Evolutionary conservation across 2,329 filamentous ascomycete species (phyloP), one percentile per base, ranked within the genome.

Genomic region (Talaromyces amestolkiae): DNA sequence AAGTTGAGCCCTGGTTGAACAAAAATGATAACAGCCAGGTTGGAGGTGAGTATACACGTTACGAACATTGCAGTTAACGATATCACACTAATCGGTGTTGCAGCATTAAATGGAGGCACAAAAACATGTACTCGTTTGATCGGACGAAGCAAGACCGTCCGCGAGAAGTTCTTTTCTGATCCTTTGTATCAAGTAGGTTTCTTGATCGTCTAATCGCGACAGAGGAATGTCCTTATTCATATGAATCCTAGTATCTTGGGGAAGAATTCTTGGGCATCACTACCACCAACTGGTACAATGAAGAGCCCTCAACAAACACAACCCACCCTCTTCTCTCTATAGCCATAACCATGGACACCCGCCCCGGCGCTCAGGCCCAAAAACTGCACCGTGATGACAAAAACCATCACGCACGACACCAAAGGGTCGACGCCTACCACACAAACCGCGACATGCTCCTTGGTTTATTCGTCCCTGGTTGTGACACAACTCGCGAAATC

Each of bases 301-400:
- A 65, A 41, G 67, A 73, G 31, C 71, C 75, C 10, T 66, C 69
- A 5, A 71, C 72, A 1, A 74, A 75, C 31, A 75, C 69, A 1
- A 77, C 75, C 7, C 70, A 77, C 43, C 78, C 77, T 2, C 67
- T 78, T 1, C 72, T 79, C 7, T 77, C 75, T 7, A 78, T 78
- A 31, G 69, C 76, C 22, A 79, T 78, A 58, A 75, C 78, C 0
- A 77, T 79, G 71, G 73, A 75, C 56, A 74, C 74, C 0, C 74
- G 72, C 6, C 75, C 77, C 0, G 73, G 75, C 3, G 74, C 72
- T 2, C 65, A 69, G 4, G 70, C 76, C 1, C 76, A 78, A 63
- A 69, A 70, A 9, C 70, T 79, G 7, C 77, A 79, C 61, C 75
- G 77, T 5, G 76, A 78, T 63, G 77, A 79, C 66, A 79, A 78